Evolutionary conservation across 257 asterid species (phyloP).

Genomic region (Euphrasia confusa): DNA sequence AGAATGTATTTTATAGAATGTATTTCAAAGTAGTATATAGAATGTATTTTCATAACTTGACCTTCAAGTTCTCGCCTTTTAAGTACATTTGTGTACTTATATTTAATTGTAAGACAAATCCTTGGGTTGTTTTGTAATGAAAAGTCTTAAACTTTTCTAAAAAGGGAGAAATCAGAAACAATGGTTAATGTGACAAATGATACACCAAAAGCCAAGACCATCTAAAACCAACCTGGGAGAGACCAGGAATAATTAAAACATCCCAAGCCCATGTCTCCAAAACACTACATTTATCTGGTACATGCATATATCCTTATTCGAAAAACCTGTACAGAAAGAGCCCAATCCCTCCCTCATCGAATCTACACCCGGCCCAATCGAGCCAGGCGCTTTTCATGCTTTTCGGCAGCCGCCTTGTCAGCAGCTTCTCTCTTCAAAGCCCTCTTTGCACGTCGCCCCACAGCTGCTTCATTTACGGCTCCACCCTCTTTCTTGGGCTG

Average conservation of each 20-base stretch:
- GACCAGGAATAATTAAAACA: constrained; percentile 9
- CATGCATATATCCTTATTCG: constrained; percentile 19
- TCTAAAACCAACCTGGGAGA: constrained; percentile 20
- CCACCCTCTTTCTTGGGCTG: constrained; percentile 35
- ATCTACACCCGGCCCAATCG: constrained; percentile 53
- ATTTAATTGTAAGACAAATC: too few relatives aligned
- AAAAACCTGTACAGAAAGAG: constrained; percentile 26
- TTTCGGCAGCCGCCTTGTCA: constrained; percentile 71
- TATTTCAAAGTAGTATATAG: constrained; percentile 24
- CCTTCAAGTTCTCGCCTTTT: constrained; percentile 9
- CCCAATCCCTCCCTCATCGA: constrained; percentile 1
- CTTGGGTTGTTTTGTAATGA: too few relatives aligned
- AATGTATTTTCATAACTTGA: constrained; percentile 14
- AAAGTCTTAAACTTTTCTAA: too few relatives aligned
- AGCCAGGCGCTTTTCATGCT: constrained; percentile 62
- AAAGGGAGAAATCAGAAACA: constrained; percentile 15
- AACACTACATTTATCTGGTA: constrained; percentile 2
- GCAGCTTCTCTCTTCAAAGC: constrained; percentile 87
- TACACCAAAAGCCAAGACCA: constrained; percentile 18
- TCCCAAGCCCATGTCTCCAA: constrained; percentile 10
- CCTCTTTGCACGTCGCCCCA: constrained; percentile 74
- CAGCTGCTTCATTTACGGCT: constrained; percentile 27
- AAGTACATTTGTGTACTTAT: not conserved
- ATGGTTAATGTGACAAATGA: constrained; percentile 21
- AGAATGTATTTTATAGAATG: constrained; percentile 21